phyloP scores from a whole-genome alignment of 1,139 yeast genomes.

The Pichia terricola region DNA sequence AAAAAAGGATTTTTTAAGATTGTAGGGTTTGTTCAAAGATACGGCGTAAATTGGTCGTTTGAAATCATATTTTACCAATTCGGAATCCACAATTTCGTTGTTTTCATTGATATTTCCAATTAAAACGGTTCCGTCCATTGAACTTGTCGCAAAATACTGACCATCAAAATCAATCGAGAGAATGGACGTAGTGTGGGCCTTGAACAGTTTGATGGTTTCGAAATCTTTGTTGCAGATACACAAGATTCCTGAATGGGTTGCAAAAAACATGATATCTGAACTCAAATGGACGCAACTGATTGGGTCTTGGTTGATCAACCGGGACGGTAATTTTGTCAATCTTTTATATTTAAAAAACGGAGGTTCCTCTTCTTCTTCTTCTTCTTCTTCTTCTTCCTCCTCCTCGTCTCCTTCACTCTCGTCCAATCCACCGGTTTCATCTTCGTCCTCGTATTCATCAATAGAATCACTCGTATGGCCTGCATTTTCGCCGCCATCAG shows the following conservation, averaged over 20 bases:
- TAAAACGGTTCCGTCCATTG: constrained; percentile 89
- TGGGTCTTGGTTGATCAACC: constrained; percentile 65
- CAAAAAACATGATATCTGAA: constrained; percentile 60
- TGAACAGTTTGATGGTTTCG: constrained; percentile 53
- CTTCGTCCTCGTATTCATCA: constrained; percentile 8
- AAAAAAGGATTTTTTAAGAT: constrained; percentile 51
- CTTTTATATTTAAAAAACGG: constrained; percentile 72
- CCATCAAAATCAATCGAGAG: constrained; percentile 69
- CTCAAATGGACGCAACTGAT: constrained; percentile 59
- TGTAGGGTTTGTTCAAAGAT: constrained; percentile 64
- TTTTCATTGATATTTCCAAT: constrained; percentile 35
- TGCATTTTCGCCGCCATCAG: background rate
- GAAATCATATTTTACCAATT: constrained; percentile 58
- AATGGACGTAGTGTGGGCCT: constrained; percentile 82
- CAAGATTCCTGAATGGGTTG: constrained; percentile 81
- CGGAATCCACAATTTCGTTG: constrained; percentile 1
- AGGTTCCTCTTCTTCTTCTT: constrained; percentile 45
- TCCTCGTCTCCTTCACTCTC: constrained; percentile 17
- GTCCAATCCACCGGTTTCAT: constrained; percentile 6
- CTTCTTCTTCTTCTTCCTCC: constrained; percentile 25
- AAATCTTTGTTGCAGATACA: constrained; percentile 58
- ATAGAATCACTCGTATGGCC: no score
- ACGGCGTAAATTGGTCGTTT: constrained; percentile 86
- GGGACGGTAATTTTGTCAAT: constrained; percentile 51
- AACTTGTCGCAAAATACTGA: constrained; percentile 67